phyloP scores from a whole-genome alignment of 139 green algal genomes.

The Tetratostichococcus sp. region DNA sequence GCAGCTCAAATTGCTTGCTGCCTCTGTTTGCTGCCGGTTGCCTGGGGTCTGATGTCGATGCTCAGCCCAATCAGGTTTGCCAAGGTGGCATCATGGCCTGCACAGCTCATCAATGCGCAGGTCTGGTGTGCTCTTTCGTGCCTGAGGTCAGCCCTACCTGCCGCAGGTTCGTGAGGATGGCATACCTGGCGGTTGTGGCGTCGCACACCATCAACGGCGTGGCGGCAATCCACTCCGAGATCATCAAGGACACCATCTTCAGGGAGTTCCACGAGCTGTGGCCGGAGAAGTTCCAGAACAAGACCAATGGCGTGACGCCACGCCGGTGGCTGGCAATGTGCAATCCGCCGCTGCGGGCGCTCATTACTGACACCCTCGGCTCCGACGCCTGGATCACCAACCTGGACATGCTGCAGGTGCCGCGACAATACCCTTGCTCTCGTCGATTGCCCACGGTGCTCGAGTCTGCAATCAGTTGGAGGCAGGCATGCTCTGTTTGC shows the following conservation, averaged over 20 bases:
- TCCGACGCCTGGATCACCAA: constrained; percentile 89
- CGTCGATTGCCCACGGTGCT: no score
- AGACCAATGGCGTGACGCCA: constrained; percentile 93
- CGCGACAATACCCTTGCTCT: neutral
- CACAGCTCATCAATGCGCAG: no score
- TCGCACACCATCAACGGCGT: constrained; percentile 91
- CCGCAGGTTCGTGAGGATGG: constrained; percentile 91
- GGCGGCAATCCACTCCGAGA: constrained; percentile 90
- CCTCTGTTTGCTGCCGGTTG: no score
- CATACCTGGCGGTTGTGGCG: constrained; percentile 87
- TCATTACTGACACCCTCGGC: constrained; percentile 88
- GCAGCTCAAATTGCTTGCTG: neutral
- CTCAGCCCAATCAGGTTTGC: no score
- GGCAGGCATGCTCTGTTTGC: no score
- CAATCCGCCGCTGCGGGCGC: constrained; percentile 82
- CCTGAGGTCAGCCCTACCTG: no score
- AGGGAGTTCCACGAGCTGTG: constrained; percentile 58
- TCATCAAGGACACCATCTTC: constrained; percentile 85
- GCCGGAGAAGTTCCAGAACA: constrained; percentile 94
- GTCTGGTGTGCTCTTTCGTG: no score
- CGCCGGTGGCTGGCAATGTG: constrained; percentile 91
- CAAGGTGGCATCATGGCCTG: no score
- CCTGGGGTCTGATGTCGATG: no score
- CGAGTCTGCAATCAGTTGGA: no score
- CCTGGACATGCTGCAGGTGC: constrained; percentile 44